phyloP scores from a whole-genome alignment of 345 rosid species.

The Sisymbrium irio region DNA sequence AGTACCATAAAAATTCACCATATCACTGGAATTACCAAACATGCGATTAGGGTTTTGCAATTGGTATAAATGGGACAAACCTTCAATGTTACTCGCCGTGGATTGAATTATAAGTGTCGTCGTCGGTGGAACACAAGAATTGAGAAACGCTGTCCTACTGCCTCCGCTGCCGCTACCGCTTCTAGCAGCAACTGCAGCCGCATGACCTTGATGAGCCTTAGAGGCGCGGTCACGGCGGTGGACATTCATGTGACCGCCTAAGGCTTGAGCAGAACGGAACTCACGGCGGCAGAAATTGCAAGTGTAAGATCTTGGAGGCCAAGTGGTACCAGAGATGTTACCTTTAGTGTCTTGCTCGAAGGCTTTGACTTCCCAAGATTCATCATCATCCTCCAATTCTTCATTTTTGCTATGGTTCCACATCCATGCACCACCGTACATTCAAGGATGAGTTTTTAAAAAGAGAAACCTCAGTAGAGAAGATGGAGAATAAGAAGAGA shows the following conservation, averaged over 20 bases:
- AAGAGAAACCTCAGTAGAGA: conserved; percentile 10
- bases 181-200: conserved; percentile 8
- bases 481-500: conserved; percentile 20
- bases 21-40: conserved; percentile 35
- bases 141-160: conserved; percentile 22
- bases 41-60: conserved; percentile 51
- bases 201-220: conserved; percentile 56
- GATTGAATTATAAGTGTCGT: conserved; percentile 27
- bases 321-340: conserved; percentile 71
- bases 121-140: conserved; percentile 36
- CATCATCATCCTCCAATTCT: conserved; percentile 54
- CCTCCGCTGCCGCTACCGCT: not conserved
- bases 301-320: conserved; percentile 96
- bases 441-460: conserved; percentile 22
- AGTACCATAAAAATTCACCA: conserved; percentile 23
- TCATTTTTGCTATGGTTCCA: conserved; percentile 61
- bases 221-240: conserved; percentile 92
- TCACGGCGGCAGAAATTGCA: conserved; percentile 93
- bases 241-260: conserved; percentile 98
- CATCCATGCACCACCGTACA: conserved; percentile 46
- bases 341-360: conserved; percentile 75
- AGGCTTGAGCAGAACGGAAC: conserved; percentile 95
- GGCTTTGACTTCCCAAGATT: conserved; percentile 94
- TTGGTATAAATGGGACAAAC: conserved; percentile 66
- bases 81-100: conserved; percentile 33